phyloP scores from a whole-genome alignment of 2,329 filamentous ascomycete genomes.

The Arthrinium puccinioides region DNA sequence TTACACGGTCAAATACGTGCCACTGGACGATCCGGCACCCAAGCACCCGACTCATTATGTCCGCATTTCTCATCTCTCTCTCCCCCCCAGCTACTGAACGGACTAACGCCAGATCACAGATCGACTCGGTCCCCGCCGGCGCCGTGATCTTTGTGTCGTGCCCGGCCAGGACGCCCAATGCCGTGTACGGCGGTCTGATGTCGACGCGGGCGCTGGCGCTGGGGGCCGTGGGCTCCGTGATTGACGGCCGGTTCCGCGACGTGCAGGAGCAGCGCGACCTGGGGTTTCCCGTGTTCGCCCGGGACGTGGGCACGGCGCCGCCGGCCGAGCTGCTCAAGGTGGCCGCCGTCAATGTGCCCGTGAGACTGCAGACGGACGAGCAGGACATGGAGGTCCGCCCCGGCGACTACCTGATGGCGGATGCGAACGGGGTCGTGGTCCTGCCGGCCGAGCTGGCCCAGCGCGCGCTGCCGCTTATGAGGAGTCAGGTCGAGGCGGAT shows the following conservation, averaged over 20 bases:
- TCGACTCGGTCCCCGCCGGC: conserved; percentile 38
- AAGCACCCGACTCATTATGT: conserved; percentile 41
- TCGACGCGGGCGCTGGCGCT: conserved; percentile 35
- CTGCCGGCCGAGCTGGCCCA: conserved; percentile 30
- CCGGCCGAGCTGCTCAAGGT: conserved; percentile 35
- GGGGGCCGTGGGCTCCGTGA: conserved; percentile 39
- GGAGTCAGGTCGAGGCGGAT: conserved; percentile 33
- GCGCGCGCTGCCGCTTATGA: conserved; percentile 31
- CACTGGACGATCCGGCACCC: conserved; percentile 35
- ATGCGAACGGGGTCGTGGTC: conserved; percentile 38
- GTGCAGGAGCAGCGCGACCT: conserved; percentile 45
- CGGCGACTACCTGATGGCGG: conserved; percentile 36
- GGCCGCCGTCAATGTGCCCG: conserved; percentile 31
- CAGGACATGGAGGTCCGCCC: conserved; percentile 31
- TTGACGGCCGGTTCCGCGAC: conserved; percentile 46
- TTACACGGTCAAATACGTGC: conserved; percentile 46
- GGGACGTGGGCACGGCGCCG: conserved; percentile 36
- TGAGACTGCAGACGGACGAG: conserved; percentile 30
- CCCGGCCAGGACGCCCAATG: conserved; percentile 37
- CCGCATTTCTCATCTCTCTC: neutral
- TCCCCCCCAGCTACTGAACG: neutral
- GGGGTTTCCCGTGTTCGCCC: conserved; percentile 36
- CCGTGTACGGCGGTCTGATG: conserved; percentile 49
- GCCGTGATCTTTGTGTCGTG: conserved; percentile 44
- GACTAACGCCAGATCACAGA: conserved; percentile 22